Evolutionary conservation across 1,284 basidiomycete species (phyloP).

Genomic region (Heliocybe sulcata): DNA sequence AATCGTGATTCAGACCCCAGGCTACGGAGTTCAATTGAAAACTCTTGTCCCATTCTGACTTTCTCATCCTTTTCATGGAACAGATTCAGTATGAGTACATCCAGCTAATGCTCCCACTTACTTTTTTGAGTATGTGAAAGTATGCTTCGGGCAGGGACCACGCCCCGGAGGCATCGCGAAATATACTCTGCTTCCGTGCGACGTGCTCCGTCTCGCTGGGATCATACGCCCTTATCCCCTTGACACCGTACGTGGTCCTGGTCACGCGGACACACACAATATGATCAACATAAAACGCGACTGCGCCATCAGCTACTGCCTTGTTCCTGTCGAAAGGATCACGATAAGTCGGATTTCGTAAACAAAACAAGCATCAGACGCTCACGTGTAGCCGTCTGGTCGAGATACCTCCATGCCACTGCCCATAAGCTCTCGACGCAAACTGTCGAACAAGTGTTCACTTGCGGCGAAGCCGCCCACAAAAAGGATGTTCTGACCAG

Average conservation of each 20-base stretch:
- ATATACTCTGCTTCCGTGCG: neutral
- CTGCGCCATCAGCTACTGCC: constrained; percentile 47
- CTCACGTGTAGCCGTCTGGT: constrained; percentile 2
- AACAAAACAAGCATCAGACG: too few relatives aligned
- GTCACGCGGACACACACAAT: constrained; percentile 17
- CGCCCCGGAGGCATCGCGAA: neutral
- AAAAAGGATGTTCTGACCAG: neutral
- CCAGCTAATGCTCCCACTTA: neutral
- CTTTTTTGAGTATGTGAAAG: neutral
- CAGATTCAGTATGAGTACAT: neutral
- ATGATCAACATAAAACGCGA: constrained; percentile 45
- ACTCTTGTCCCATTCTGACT: neutral
- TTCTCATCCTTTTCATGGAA: neutral
- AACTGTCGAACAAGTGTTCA: neutral
- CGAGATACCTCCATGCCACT: neutral
- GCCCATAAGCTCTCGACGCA: neutral
- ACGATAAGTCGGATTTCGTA: too few relatives aligned
- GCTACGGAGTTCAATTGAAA: too few relatives aligned
- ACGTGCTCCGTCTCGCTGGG: neutral
- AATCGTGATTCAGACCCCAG: neutral
- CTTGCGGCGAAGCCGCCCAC: constrained; percentile 2
- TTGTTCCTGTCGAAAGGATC: constrained; percentile 33
- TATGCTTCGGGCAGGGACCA: neutral
- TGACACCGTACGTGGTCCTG: neutral
- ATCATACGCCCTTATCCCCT: neutral